Evolutionary conservation across 1,284 basidiomycete species (phyloP), one percentile per base, ranked within the genome.

Genomic region (Austroboletus novae-zelandiae): DNA sequence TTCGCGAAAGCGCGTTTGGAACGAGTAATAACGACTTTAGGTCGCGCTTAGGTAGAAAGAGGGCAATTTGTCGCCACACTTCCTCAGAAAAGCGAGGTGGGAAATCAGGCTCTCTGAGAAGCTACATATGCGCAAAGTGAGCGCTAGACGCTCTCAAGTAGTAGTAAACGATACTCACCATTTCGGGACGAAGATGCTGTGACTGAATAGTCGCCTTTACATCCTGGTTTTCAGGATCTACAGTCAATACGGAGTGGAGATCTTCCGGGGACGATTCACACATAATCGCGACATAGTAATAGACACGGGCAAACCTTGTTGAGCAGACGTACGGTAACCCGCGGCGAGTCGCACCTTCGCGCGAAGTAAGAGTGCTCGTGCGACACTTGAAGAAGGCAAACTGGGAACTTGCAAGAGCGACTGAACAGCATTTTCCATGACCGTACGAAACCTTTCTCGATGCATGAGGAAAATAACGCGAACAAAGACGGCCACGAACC

Each of bases 391-490:
- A n/a, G 76, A 68, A 40, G 77, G 73, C 42, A 83, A 68, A 17
- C 77, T 77, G 25, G 75, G 71, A 44, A 85, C 74, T 54, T 79
- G 75, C 37, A 88, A 72, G 59, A 83, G 82, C 11, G 84, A 85
- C 67, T 86, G 80, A 54, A 86, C 82, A 48, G 83, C 84, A 63
- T 86, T 87, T 71, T 88, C 85, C 70, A 86, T 78, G 64, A 81
- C 73, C 18, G 77, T 77, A 70, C 80, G 79, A 66, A 77, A 82
- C 52, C 77, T 82, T 48, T 50, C 9, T 45, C 20, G 35, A 45
- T 3, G 3, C n/a, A 27, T 60, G 25, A 65, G 52, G 30, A 41
- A 18, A 18, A 41, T 25, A 30, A 48, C 31, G 35, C 27, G 48
- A 51, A 70, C 71, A 37, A 54, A 48, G 11, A 32, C 48, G 39